Evolutionary conservation across 2,329 filamentous ascomycete species (phyloP), one percentile per base, ranked within the genome.

Genomic region (Cercospora sojina): DNA sequence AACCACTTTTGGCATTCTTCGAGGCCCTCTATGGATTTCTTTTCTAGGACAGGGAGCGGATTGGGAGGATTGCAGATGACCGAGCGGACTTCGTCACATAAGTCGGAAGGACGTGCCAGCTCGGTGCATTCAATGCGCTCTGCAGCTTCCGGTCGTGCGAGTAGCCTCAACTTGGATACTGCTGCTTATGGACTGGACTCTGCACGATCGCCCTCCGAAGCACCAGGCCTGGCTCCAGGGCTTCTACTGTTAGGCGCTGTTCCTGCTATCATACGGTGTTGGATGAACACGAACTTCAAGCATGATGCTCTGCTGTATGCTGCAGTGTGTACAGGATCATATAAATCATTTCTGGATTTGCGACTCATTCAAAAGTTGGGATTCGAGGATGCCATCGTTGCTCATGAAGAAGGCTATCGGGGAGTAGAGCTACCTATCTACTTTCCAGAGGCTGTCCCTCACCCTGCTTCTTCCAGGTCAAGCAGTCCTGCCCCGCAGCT

Each of bases 231-330:
- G 49, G 91, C 93, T 18, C 92, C 93, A 38, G 92, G 92, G 8
- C 84, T 97, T 66, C 92, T 93, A 76, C 86, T 96, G 61, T 83
- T 97, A 16, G 93, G 94, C 12, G 90, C 93, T 6, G 93, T 96
- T 5, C 95, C 95, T 5, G 92, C 93, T 31, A 97, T 99, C 71
- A 91, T 98, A 65, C 90, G 95, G 68, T 99, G 95, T 81, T 98
- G 95, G 93, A 84, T 98, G 72, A 94, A 91, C 27, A 90, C 89
- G 38, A 90, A 92, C 74, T 98, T 96, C 80, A 94, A 93, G 13
- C 94, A 97, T 76, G 89, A 91, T 70, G 90, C 92, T 9, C 85
- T 98, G 16, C 83, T 97, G 5, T 98, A 98, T 76, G 95, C 93
- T 38, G 93, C 93, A 35, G 84, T 98, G 2, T 98, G 95, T 78